These are phyloP conservation scores for Aspergillus coremiiformis DNA, from an alignment of 495 filamentous ascomycete genomes.

Conservation along the genomic window DNA sequence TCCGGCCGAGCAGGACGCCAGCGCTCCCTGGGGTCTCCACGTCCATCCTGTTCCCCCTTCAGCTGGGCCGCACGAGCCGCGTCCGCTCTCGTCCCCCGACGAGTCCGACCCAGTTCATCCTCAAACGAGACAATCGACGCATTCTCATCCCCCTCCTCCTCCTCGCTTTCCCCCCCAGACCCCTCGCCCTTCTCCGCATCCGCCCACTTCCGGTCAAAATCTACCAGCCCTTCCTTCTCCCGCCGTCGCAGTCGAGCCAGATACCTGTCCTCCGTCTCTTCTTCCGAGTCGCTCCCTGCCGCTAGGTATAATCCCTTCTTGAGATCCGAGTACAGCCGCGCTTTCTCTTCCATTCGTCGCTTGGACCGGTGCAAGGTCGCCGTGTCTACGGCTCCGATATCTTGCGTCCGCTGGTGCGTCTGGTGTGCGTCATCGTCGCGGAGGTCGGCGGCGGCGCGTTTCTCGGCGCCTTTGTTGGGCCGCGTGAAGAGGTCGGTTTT, in stretches of 20 bases:
- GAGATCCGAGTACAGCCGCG: slow-evolving; percentile 73
- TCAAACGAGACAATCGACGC: slow-evolving; percentile 69
- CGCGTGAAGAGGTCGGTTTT: slow-evolving; percentile 66
- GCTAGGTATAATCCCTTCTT: slow-evolving; percentile 58
- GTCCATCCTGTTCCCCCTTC: slow-evolving; percentile 25
- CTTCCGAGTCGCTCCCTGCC: slow-evolving; percentile 35
- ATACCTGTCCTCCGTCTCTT: slow-evolving; percentile 30
- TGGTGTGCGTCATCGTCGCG: slow-evolving; percentile 30
- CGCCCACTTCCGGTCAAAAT: slow-evolving; percentile 94
- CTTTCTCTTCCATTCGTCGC: slow-evolving; percentile 80
- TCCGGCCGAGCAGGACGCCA: slow-evolving; percentile 57
- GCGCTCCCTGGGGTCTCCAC: slow-evolving; percentile 37
- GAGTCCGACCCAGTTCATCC: slow-evolving; percentile 82
- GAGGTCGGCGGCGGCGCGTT: slow-evolving; percentile 51
- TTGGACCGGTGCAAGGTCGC: slow-evolving; percentile 52
- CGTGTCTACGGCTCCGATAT: slow-evolving; percentile 38
- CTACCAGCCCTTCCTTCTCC: slow-evolving; percentile 57
- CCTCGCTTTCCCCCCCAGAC: slow-evolving; percentile 28
- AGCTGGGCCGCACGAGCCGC: slow-evolving; percentile 49
- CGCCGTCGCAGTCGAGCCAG: slow-evolving; percentile 28
- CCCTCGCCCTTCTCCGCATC: slow-evolving; percentile 46
- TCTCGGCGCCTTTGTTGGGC: slow-evolving; percentile 62
- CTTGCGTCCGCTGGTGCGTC: slow-evolving; percentile 30
- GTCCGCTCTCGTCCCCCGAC: slow-evolving; percentile 57
- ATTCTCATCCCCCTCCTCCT: slow-evolving; percentile 32